These are phyloP conservation scores for Myxozyma sirexii DNA, from an alignment of 805 yeast species.

Conservation along the genomic window DNA sequence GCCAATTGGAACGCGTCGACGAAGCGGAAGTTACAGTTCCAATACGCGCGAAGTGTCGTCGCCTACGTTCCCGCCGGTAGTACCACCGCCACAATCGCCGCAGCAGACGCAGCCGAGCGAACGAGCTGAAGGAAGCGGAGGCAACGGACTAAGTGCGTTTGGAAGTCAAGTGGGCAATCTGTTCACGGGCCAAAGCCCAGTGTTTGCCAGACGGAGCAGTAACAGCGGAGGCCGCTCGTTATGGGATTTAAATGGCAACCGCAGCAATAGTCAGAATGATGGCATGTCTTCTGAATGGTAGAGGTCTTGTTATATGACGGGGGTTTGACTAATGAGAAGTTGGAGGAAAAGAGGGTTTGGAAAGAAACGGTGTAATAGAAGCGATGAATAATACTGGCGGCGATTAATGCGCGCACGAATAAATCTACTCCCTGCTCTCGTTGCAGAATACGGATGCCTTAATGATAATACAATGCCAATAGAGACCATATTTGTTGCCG, in stretches of 20 bases:
- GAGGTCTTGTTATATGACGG: too few species aligned
- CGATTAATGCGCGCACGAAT: too few species aligned
- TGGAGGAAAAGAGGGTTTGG: too few species aligned
- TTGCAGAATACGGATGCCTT: too few species aligned
- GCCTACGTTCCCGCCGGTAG: background rate
- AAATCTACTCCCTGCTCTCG: too few species aligned
- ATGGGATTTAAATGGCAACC: conserved; percentile 23
- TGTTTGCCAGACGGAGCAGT: conserved; percentile 16
- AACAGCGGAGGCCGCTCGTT: conserved; percentile 15
- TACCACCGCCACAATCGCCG: too few species aligned
- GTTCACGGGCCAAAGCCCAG: conserved; percentile 17
- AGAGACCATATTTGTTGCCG: too few species aligned
- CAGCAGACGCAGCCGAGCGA: conserved; percentile 1
- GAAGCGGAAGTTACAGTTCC: conserved; percentile 17
- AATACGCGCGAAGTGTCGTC: too few species aligned
- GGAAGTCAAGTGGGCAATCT: conserved; percentile 23
- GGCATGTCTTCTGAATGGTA: background rate
- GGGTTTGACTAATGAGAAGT: too few species aligned
- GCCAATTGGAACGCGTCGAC: conserved; percentile 27
- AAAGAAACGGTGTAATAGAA: too few species aligned
- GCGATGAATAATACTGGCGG: too few species aligned
- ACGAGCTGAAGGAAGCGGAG: conserved; percentile 9
- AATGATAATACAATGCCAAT: too few species aligned
- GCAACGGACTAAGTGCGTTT: conserved; percentile 5
- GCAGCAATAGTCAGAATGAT: background rate